Conservation (phyloP, 176 grass and related monocot species). For the Zea mays region Zm-B73-REFERENCE-NAM-5.0 NC_050104.1:99709501-99710000, state of each 20-base stretch:
- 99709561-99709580: not conserved
- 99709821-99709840: constrained; percentile 9
- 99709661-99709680: not conserved
- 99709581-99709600: not conserved
- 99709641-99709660: not conserved
- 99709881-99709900: not conserved
- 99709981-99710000: not conserved
- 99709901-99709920: not conserved
- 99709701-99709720: not conserved
- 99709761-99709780: too few relatives aligned
- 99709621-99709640: not conserved
- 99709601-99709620: not conserved
- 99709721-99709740: not conserved
- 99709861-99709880: not conserved
- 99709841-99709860: constrained; percentile 22
- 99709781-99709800: not conserved
- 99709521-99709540: constrained; percentile 7
- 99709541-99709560: not conserved
- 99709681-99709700: not conserved
- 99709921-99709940: constrained; percentile 9
- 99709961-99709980: not conserved
- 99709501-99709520: constrained; percentile 21
- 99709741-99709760: not conserved
- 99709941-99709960: not conserved
- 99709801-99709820: constrained; percentile 19